A percentile compares a stretch with the other conserved stretches of the same genome.
Evolutionary conservation across 257 asterid genomes (phyloP).

Genomic region (Penstemon barbatus): DNA sequence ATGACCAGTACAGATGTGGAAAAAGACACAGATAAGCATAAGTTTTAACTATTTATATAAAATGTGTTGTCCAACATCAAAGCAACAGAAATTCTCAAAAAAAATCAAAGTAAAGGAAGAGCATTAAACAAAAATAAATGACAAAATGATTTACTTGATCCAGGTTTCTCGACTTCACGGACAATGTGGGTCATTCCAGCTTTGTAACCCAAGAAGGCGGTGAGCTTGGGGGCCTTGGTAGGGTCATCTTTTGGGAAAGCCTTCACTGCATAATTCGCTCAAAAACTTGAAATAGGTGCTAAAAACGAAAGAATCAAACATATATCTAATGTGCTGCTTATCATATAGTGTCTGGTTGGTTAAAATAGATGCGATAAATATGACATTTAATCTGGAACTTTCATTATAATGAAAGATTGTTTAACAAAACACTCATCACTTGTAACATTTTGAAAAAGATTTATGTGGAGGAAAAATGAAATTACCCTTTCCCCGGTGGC

Average conservation of each 20-base stretch:
- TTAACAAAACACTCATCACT: neutral
- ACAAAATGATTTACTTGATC: constrained; percentile 44
- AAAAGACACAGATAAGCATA: neutral
- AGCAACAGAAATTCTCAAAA: neutral
- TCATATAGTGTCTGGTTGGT: too few relatives aligned
- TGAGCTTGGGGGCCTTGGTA: constrained; percentile 51
- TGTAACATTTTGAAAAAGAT: neutral
- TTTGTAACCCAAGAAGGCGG: constrained; percentile 60
- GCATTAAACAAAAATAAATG: neutral
- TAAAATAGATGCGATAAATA: too few relatives aligned
- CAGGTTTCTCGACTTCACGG: constrained; percentile 63
- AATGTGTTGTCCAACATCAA: neutral
- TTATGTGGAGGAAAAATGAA: neutral
- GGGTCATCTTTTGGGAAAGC: constrained; percentile 68
- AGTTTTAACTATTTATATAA: neutral
- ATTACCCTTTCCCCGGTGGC: constrained; percentile 64
- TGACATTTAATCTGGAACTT: too few relatives aligned
- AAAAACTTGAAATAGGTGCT: neutral
- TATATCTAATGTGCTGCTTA: neutral
- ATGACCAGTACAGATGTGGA: neutral
- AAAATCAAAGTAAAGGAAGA: neutral
- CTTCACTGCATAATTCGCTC: constrained; percentile 50
- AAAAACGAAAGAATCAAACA: neutral
- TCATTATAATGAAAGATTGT: too few relatives aligned
- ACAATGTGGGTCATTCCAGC: constrained; percentile 73